These are phyloP conservation scores for Eragrostis nindensis DNA, from an alignment of 176 grass and related monocot species.

Conservation along the genomic window DNA sequence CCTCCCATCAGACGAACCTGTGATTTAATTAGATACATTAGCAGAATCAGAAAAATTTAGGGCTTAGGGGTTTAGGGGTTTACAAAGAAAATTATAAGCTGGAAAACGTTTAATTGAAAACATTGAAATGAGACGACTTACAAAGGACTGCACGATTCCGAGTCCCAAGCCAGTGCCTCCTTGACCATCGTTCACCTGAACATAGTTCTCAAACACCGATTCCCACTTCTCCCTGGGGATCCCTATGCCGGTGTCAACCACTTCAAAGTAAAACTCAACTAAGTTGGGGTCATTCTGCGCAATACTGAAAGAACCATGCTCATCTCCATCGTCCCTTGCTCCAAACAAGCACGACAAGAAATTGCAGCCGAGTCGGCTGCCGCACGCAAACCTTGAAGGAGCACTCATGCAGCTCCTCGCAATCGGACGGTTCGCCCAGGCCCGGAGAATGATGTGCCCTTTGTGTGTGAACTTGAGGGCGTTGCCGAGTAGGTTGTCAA, in stretches of 20 bases:
- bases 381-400: constrained; percentile 38
- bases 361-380: background rate
- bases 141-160: constrained; percentile 92
- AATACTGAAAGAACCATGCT: background rate
- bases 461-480: constrained; percentile 74
- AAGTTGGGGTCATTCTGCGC: constrained; percentile 37
- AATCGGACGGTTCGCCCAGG: constrained; percentile 62
- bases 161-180: constrained; percentile 81
- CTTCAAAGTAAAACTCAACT: constrained; percentile 72
- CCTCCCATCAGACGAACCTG: constrained; percentile 92
- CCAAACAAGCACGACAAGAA: constrained; percentile 26
- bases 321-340: background rate
- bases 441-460: constrained; percentile 60
- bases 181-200: constrained; percentile 72
- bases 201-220: constrained; percentile 87
- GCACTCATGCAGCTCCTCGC: background rate
- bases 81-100: background rate
- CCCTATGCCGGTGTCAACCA: constrained; percentile 74
- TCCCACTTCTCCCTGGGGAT: constrained; percentile 68
- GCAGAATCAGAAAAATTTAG: background rate
- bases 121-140: constrained; percentile 30
- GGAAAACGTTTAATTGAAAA: background rate
- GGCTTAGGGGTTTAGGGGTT: no score
- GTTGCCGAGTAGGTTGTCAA: constrained; percentile 83
- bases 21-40: background rate